A percentile compares a stretch with the other conserved stretches of the same genome.
Conservation (phyloP, 1,139 yeast species). For the Geotrichum cucujoidarum region DNA sequence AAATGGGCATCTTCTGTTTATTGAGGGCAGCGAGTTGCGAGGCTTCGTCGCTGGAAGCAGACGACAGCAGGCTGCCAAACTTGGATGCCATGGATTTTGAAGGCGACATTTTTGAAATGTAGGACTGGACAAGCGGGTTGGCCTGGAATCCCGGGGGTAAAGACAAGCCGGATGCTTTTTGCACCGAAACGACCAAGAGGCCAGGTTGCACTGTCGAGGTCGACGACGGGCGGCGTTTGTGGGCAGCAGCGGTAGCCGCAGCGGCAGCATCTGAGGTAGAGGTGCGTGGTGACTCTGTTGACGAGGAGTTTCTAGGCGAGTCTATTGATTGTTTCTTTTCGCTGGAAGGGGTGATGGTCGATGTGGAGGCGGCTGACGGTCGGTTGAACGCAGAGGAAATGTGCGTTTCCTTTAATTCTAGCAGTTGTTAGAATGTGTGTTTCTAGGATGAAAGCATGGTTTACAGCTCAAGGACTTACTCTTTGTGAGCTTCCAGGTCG, state of each 20-base stretch:
- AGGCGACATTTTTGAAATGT: constrained; percentile 21
- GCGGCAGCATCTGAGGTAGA: background rate
- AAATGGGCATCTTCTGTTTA: constrained; percentile 33
- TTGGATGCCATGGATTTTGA: constrained; percentile 7
- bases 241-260: background rate
- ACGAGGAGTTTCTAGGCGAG: background rate
- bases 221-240: background rate
- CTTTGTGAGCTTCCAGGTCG: constrained; percentile 16
- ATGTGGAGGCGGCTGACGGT: constrained; percentile 13
- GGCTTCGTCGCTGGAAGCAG: background rate
- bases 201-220: constrained; percentile 52
- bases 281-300: background rate
- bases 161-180: constrained; percentile 54
- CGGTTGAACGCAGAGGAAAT: constrained; percentile 14
- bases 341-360: constrained; percentile 11
- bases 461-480: background rate
- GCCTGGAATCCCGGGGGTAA: constrained; percentile 50
- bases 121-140: constrained; percentile 15
- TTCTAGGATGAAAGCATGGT: background rate
- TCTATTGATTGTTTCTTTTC: background rate
- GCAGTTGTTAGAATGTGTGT: background rate
- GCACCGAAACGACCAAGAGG: constrained; percentile 62
- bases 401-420: constrained; percentile 16
- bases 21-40: constrained; percentile 3
- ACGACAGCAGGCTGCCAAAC: constrained; percentile 15